Percentiles rank a stretch among this genome's conserved stretches.
phyloP scores from a whole-genome alignment of 2,329 filamentous ascomycete genomes.

The Ceratocystis papillata region DNA sequence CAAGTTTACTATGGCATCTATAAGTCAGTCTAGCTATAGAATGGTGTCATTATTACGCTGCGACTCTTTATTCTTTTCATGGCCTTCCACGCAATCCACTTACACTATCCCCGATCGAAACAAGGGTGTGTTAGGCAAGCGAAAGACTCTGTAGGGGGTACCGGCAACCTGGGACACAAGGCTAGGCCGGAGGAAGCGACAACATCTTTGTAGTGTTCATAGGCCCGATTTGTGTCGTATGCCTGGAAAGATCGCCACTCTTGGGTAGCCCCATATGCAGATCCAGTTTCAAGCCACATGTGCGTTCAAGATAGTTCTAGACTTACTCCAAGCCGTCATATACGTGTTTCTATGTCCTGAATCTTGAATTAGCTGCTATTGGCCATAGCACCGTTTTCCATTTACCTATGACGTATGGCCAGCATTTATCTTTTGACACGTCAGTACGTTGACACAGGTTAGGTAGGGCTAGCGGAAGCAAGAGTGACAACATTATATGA shows the following conservation, averaged over 20 bases:
- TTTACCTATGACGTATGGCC: background rate
- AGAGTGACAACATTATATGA: background rate
- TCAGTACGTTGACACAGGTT: background rate
- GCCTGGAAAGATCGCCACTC: background rate
- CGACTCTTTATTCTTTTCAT: background rate
- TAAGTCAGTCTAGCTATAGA: background rate
- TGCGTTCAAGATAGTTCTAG: background rate
- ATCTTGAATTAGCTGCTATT: background rate
- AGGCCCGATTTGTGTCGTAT: background rate
- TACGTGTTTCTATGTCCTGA: background rate
- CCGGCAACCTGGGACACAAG: background rate
- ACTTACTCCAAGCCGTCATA: background rate
- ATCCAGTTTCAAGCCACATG: too few species aligned
- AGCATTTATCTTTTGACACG: constrained; percentile 8
- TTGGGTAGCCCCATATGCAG: background rate
- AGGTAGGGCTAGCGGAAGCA: background rate
- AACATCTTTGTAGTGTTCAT: background rate
- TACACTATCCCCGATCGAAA: background rate
- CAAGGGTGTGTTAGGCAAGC: background rate
- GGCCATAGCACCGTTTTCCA: background rate
- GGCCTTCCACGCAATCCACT: background rate
- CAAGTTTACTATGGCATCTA: too few species aligned
- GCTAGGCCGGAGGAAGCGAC: background rate
- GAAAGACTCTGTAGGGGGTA: background rate
- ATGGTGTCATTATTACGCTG: background rate